phyloP scores from a whole-genome alignment of 2,329 filamentous ascomycete genomes.

The Paecilomyces fulvus region DNA sequence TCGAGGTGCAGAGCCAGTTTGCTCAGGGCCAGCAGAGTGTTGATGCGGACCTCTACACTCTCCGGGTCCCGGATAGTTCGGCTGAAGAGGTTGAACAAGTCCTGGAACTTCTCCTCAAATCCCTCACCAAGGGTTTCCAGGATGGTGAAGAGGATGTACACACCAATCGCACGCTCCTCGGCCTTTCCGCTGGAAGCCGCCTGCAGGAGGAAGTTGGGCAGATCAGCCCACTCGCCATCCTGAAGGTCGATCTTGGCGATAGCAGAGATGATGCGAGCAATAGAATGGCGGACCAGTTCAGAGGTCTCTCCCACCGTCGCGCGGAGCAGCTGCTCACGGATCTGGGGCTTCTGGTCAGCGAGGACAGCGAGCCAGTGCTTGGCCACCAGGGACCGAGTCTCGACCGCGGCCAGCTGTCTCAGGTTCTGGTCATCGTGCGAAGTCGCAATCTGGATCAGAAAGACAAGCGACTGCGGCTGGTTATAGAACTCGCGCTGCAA shows the following conservation, averaged over 20 bases:
- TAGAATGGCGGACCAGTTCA: conserved; percentile 70
- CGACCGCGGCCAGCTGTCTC: conserved; percentile 84
- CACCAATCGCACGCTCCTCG: conserved; percentile 77
- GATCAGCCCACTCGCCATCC: conserved; percentile 74
- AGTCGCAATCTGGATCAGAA: conserved; percentile 80
- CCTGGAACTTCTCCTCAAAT: conserved; percentile 70
- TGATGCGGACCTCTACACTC: conserved; percentile 86
- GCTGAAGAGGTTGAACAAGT: conserved; percentile 75
- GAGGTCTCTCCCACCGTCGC: conserved; percentile 73
- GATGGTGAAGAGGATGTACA: conserved; percentile 88
- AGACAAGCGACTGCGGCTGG: conserved; percentile 71
- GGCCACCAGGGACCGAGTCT: conserved; percentile 70
- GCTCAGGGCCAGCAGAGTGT: conserved; percentile 84
- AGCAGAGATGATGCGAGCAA: conserved; percentile 77
- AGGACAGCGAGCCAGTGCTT: conserved; percentile 78
- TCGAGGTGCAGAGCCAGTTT: conserved; percentile 81
- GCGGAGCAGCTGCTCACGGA: conserved; percentile 75
- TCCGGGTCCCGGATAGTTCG: conserved; percentile 84
- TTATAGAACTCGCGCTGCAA: conserved; percentile 92
- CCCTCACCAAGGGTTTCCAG: conserved; percentile 79
- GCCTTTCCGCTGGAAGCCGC: conserved; percentile 68
- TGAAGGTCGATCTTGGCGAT: conserved; percentile 81
- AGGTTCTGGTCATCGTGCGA: conserved; percentile 64
- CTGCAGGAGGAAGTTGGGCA: conserved; percentile 70
- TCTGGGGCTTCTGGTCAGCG: conserved; percentile 66